Percentiles rank a stretch among this genome's conserved stretches.
Evolutionary conservation across 345 rosid genomes (phyloP).

Genomic region (Anastatica hierochuntica): DNA sequence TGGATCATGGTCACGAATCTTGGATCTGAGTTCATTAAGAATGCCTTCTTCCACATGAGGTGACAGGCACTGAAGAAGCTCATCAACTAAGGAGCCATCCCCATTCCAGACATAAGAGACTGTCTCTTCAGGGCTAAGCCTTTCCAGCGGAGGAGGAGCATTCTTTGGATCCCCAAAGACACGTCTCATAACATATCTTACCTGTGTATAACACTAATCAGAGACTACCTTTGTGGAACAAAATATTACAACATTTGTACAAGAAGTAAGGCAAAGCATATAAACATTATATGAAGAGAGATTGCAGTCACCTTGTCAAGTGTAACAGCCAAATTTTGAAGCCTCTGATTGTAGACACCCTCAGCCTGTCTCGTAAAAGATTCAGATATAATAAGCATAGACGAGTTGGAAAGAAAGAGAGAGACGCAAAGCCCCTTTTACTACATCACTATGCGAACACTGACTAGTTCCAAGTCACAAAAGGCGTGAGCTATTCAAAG

Average conservation of each 20-base stretch:
- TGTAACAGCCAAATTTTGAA: slow-evolving; percentile 95
- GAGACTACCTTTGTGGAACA: slow-evolving; percentile 4
- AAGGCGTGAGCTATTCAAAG: background rate
- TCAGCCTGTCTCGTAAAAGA: slow-evolving; percentile 59
- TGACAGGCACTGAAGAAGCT: slow-evolving; percentile 75
- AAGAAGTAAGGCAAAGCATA: background rate
- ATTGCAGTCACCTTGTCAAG: slow-evolving; percentile 78
- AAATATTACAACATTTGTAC: background rate
- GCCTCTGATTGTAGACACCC: slow-evolving; percentile 99
- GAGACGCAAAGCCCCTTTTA: background rate
- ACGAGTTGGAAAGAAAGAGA: background rate
- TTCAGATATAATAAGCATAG: slow-evolving; percentile 13
- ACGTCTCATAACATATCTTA: slow-evolving; percentile 90
- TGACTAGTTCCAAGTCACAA: background rate
- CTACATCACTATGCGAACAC: slow-evolving; percentile 4
- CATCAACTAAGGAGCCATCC: slow-evolving; percentile 80
- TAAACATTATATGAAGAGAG: slow-evolving; percentile 6
- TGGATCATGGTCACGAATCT: slow-evolving; percentile 65
- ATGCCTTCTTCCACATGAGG: slow-evolving; percentile 54
- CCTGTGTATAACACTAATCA: slow-evolving; percentile 38
- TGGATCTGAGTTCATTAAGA: slow-evolving; percentile 61
- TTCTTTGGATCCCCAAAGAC: slow-evolving; percentile 83
- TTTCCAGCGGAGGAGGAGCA: slow-evolving; percentile 94
- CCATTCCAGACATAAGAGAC: slow-evolving; percentile 80
- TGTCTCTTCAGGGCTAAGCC: slow-evolving; percentile 63